Evolutionary conservation across 2,329 filamentous ascomycete species (phyloP).

Genomic region (Teratosphaeria gauchensis): DNA sequence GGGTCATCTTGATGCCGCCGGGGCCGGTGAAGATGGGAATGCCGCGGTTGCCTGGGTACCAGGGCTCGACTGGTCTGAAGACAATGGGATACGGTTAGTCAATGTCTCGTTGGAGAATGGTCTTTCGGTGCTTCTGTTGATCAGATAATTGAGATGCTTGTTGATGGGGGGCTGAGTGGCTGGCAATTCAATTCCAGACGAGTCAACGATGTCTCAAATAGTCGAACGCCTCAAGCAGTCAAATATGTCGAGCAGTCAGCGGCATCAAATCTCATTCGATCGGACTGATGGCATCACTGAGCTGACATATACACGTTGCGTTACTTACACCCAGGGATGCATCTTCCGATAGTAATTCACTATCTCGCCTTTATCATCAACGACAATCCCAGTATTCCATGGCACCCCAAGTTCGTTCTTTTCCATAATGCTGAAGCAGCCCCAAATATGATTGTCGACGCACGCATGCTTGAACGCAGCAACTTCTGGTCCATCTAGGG

Average conservation of each 20-base stretch:
- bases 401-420: conserved; percentile 15
- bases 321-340: conserved; percentile 14
- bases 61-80: conserved; percentile 4
- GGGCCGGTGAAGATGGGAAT: conserved; percentile 17
- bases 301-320: no score
- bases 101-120: not conserved
- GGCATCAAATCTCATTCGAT: no score
- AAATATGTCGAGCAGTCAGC: no score
- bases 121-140: no score
- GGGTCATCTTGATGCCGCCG: conserved; percentile 14
- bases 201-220: no score
- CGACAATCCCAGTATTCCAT: conserved; percentile 19
- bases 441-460: conserved; percentile 18
- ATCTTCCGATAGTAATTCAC: conserved; percentile 21
- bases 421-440: conserved; percentile 25
- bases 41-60: conserved; percentile 18
- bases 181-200: no score
- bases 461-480: conserved; percentile 18
- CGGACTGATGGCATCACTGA: no score
- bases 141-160: no score
- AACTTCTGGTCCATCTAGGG: conserved; percentile 22
- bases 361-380: conserved; percentile 13
- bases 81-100: conserved; percentile 8
- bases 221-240: no score
- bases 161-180: no score